Evolutionary conservation across 768 basidiomycete genomes (phyloP), one percentile per base, ranked within the genome.

Genomic region (Pleurotus eryngii): DNA sequence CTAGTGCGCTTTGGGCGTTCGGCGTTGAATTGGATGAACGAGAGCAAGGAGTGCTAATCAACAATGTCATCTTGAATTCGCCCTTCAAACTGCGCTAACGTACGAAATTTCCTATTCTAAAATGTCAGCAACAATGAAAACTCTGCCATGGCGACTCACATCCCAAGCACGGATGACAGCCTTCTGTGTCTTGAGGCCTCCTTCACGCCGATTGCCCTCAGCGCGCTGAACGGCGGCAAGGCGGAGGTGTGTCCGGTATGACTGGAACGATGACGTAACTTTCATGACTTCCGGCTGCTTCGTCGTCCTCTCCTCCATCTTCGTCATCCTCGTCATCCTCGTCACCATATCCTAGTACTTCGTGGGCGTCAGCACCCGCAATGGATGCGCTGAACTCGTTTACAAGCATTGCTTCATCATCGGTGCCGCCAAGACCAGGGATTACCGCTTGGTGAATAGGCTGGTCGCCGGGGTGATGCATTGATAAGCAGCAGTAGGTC

Each of bases 11-110:
- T 72, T 17, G 59, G 59, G 2, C 68, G 61, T 35, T 68, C 68
- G 7, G 67, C 63, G 40, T 42, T 61, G 35, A 56, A 64, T 24
- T 64, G 56, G 42, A 72, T 66, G 46, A 57, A 71, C 6, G 66
- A 55, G 5, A 70, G 62, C 5, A 72, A 55, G 0, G 65, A 60
- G 58, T 69, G 70, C 35, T 67, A 66, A 43, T 73, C 68, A 2
- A 72, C 60, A 22, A 71, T 70, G 1, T 48, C 26, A 50, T 72
- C 69, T 2, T 57, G 38, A 9, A 72, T 63, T 14, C 64, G 46
- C 0, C 58, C 55, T 7, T 48, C 55, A 5, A 30, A 46, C 1
- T 63, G 43, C 5, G 60, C 60, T 15, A 20, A 46, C 40, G 17
- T 27, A 5, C 51, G 17, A 27, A 58, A 64, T n/a, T 22, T 46